A percentile compares a stretch with the other conserved stretches of the same genome.
phyloP scores from a whole-genome alignment of 2,329 filamentous ascomycete genomes.

The Aspergillus fumigatus region DNA sequence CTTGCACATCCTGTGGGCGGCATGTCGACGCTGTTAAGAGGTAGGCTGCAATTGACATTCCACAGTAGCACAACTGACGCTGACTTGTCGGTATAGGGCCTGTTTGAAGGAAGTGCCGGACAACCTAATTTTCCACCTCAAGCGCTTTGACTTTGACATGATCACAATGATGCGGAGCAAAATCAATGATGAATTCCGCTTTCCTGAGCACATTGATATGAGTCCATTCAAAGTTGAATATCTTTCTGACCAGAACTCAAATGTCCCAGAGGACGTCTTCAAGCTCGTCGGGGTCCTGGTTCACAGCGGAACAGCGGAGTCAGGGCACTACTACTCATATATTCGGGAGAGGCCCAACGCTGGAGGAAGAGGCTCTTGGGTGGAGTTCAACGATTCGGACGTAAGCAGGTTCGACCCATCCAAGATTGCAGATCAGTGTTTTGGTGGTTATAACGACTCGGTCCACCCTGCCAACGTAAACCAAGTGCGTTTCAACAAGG shows the following conservation, averaged over 20 bases:
- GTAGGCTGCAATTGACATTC: constrained; percentile 36
- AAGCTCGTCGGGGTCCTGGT: constrained; percentile 94
- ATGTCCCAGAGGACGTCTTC: constrained; percentile 67
- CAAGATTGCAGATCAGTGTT: constrained; percentile 71
- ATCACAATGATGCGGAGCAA: constrained; percentile 74
- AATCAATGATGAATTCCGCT: constrained; percentile 92
- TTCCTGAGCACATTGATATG: constrained; percentile 80
- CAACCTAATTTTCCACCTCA: constrained; percentile 92
- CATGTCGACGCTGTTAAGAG: constrained; percentile 92
- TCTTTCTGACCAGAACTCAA: constrained; percentile 59
- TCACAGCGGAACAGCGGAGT: constrained; percentile 87
- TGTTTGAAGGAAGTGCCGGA: constrained; percentile 91
- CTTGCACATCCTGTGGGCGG: constrained; percentile 82
- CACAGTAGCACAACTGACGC: constrained; percentile 10
- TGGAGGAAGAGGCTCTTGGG: constrained; percentile 57
- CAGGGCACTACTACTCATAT: constrained; percentile 96
- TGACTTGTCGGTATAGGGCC: constrained; percentile 50
- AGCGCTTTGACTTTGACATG: constrained; percentile 51
- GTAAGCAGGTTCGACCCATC: constrained; percentile 71
- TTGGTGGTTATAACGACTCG: constrained; percentile 64
- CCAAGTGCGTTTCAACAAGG: constrained; percentile 57
- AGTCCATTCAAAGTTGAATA: constrained; percentile 84
- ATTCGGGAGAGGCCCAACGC: constrained; percentile 70
- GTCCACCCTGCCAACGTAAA: constrained; percentile 44
- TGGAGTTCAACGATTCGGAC: constrained; percentile 91